Conservation (phyloP, 257 asterid species). For the Sherardia arvensis region DNA sequence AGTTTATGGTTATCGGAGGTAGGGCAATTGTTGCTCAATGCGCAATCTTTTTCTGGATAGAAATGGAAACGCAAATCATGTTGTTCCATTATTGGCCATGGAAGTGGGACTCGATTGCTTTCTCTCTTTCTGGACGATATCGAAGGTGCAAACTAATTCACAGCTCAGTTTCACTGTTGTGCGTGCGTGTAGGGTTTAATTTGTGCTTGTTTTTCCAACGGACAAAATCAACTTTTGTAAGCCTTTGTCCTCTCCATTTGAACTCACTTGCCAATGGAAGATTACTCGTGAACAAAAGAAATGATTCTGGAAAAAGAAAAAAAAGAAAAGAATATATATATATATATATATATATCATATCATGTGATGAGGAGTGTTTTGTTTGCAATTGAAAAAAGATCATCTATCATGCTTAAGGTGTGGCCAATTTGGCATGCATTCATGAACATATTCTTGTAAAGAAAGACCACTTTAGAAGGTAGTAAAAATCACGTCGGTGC, state of each 20-base stretch:
- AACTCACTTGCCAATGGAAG: background rate
- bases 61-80: slow-evolving; percentile 15
- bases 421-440: background rate
- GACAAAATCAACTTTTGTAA: background rate
- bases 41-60: slow-evolving; percentile 22
- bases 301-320: background rate
- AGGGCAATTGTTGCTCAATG: slow-evolving; percentile 2
- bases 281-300: slow-evolving; percentile 6
- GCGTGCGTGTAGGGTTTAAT: background rate
- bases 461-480: background rate
- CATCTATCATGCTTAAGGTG: background rate
- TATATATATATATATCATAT: too few species aligned
- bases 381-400: background rate
- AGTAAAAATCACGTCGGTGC: background rate
- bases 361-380: background rate
- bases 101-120: slow-evolving; percentile 12
- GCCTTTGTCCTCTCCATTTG: background rate
- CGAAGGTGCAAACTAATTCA: slow-evolving; percentile 1
- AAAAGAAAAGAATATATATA: too few species aligned
- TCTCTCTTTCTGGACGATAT: slow-evolving; percentile 9
- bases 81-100: slow-evolving; percentile 25
- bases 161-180: background rate
- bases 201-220: background rate
- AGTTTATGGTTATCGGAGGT: background rate
- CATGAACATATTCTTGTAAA: background rate